These are phyloP conservation scores for Calendula officinalis DNA, from an alignment of 129 eudicot genomes.

Conservation along the genomic window DNA sequence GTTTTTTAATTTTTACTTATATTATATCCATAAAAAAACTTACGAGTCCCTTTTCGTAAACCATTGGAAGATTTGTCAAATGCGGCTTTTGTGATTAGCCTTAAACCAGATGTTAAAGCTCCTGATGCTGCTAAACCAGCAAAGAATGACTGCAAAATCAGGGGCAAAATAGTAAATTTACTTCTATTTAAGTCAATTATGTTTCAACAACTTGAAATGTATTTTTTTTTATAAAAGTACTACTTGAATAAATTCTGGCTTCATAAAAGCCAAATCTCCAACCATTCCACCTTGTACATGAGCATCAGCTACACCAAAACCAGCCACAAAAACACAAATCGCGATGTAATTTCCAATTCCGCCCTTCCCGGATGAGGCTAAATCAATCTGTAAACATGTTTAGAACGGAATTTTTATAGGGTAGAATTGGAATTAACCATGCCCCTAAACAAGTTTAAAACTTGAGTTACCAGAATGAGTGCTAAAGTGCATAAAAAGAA, in stretches of 20 bases:
- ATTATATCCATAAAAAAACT: neutral
- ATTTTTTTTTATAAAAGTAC: neutral
- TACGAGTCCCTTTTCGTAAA: conserved; percentile 62
- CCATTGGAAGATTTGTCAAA: conserved; percentile 53
- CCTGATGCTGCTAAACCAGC: conserved; percentile 78
- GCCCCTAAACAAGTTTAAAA: neutral
- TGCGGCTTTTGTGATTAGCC: conserved; percentile 60
- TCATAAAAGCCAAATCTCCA: conserved; percentile 71
- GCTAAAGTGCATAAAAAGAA: conserved; percentile 53
- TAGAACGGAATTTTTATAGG: neutral
- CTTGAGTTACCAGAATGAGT: conserved; percentile 45
- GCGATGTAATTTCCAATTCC: conserved; percentile 53
- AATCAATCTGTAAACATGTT: conserved; percentile 43
- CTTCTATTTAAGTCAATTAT: neutral
- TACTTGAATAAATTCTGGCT: conserved; percentile 70
- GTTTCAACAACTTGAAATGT: neutral
- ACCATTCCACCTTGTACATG: conserved; percentile 70
- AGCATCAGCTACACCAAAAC: conserved; percentile 75
- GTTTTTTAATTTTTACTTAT: neutral
- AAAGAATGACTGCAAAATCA: conserved; percentile 47
- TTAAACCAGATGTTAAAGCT: conserved; percentile 51
- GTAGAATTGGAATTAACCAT: neutral
- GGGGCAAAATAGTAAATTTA: no score
- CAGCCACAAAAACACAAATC: conserved; percentile 53
- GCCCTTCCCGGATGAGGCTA: conserved; percentile 58